phyloP scores from a whole-genome alignment of 2,329 filamentous ascomycete species.

The Fusarium neocosmosporiellum region DNA sequence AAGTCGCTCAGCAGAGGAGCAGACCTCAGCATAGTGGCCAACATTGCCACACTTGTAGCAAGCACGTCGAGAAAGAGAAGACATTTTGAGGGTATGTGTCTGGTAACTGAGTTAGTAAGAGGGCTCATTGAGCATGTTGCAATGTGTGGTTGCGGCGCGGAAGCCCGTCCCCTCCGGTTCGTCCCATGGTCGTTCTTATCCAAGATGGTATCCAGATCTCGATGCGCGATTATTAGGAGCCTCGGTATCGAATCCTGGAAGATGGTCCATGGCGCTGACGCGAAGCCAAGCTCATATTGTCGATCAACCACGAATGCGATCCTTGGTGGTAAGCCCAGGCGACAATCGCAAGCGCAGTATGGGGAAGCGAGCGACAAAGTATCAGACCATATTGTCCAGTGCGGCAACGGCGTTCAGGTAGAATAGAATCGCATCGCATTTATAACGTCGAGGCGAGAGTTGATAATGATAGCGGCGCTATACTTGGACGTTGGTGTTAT shows the following conservation, averaged over 20 bases:
- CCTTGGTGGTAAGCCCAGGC: not conserved
- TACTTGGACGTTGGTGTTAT: not conserved
- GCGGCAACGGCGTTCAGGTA: not conserved
- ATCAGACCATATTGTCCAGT: not conserved
- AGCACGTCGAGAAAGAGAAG: conserved; percentile 82
- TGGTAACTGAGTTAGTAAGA: conserved; percentile 24
- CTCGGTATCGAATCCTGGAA: not conserved
- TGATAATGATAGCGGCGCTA: not conserved
- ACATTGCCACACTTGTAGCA: conserved; percentile 89
- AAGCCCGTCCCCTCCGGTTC: not conserved
- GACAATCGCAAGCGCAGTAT: not conserved
- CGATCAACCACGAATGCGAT: not conserved
- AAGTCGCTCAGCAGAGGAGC: conserved; percentile 96
- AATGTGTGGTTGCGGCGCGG: conserved; percentile 10
- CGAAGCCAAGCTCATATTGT: not conserved
- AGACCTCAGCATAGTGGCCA: conserved; percentile 87
- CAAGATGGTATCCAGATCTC: not conserved
- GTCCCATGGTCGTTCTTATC: not conserved
- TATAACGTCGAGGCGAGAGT: not conserved
- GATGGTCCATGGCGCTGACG: not conserved
- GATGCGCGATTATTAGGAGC: not conserved
- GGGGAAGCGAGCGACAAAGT: not conserved
- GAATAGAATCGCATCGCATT: not conserved
- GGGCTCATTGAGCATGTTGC: not conserved
- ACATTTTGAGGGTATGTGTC: conserved; percentile 65